Base-by-base conservation (phyloP, 345 rosid genomes). In the Pseudoturritis turrita region DNA sequence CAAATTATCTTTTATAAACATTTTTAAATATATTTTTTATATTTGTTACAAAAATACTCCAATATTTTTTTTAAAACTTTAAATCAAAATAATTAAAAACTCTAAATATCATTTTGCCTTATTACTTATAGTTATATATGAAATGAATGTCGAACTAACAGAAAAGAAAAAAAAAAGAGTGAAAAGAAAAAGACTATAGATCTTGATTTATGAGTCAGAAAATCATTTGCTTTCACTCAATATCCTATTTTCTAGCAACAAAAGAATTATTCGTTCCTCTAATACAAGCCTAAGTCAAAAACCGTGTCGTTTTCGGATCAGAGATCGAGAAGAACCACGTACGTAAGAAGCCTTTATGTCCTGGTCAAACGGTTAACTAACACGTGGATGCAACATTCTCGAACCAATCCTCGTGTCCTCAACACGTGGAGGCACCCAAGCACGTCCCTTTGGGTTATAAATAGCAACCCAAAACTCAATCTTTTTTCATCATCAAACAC, bases 361-460 rank as follows among this genome's bases (percentile, higher is more conserved):
- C 46, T 66, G 68, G 47, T 74, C 78, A 58, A 58, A 74, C 46
- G 55, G 17, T 5, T 1, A 67, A 2, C 3, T 19, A 74, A 67
- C 72, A 73, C 66, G 72, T 73, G 59, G 41, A 40, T 28, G 23
- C 50, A 64, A 64, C 44, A 25, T 62, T 71, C 62, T 29, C 62
- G 37, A 36, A 65, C 71, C 58, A 21, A 37, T 19, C 39, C 47
- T n/a, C 62, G 61, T 74, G 78, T 58, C 40, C 68, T 59, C 14
- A 6, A 52, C 41, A 75, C 78, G 73, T 75, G 68, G 68, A 59
- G 39, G 40, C 31, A 51, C 62, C 18, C 31, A 40, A 51, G 12
- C 33, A 74, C 63, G 18, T 43, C 78, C 10, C 13, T 13, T 17
- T 31, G 14, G 36, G 6, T 13, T 75, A 75, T 75, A 75, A 68